A percentile compares a stretch with the other conserved stretches of the same genome.
Evolutionary conservation across 1,139 yeast genomes (phyloP).

Genomic region (Sugiyamaella xylanicola): DNA sequence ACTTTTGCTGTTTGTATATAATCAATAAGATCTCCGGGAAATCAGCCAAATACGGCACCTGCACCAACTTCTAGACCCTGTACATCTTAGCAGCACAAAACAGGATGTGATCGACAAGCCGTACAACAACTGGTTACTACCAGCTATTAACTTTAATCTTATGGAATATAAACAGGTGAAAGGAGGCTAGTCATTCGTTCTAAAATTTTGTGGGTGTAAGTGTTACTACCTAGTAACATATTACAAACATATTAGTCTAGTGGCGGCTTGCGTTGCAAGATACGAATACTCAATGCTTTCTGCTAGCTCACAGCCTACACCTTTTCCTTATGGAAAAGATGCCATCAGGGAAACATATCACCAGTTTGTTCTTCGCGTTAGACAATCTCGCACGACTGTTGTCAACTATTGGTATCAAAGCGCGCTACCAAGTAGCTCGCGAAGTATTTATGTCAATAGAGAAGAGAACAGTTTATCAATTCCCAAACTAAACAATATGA

Average conservation of each 20-base stretch:
- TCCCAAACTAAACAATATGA: no score
- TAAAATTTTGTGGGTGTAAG: background rate
- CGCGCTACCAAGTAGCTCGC: no score
- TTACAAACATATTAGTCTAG: no score
- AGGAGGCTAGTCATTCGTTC: background rate
- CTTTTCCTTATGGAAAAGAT: slow-evolving; percentile 1
- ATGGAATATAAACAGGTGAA: slow-evolving; percentile 5
- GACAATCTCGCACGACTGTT: background rate
- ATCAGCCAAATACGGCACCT: background rate
- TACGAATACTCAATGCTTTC: background rate
- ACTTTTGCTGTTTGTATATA: no score
- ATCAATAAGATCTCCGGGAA: background rate
- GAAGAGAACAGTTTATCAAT: no score
- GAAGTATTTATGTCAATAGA: no score
- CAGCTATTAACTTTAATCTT: slow-evolving; percentile 6
- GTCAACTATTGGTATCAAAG: slow-evolving; percentile 6
- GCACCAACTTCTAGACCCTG: background rate
- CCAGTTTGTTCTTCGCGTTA: background rate
- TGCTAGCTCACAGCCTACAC: background rate
- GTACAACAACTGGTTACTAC: background rate
- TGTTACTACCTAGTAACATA: no score
- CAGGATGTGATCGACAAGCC: background rate
- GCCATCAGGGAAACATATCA: slow-evolving; percentile 1
- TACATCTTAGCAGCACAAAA: background rate
- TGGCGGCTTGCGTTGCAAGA: no score